phyloP scores from a whole-genome alignment of 345 rosid species.

The Populus nigra region DNA sequence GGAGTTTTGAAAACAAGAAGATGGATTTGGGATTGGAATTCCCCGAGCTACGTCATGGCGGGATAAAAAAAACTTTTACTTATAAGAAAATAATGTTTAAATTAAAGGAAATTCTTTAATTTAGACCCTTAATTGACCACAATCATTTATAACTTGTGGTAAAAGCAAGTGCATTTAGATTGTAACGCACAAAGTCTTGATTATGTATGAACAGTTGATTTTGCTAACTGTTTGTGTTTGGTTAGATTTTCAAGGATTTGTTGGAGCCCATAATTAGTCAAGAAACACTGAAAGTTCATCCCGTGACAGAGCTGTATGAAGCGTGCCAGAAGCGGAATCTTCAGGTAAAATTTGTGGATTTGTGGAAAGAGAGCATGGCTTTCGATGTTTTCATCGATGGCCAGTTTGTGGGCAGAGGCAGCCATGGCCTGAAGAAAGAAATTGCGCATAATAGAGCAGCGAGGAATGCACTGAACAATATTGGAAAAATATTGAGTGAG shows the following conservation, averaged over 20 bases:
- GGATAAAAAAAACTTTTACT: no score
- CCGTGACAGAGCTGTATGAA: conserved; percentile 47
- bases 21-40: no score
- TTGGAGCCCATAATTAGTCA: conserved; percentile 52
- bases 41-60: no score
- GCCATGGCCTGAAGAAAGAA: conserved; percentile 42
- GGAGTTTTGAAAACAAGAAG: neutral
- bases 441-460: conserved; percentile 61
- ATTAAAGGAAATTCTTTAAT: no score
- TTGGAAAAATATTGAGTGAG: conserved; percentile 12
- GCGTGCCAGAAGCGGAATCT: conserved; percentile 56
- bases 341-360: conserved; percentile 43
- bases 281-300: conserved; percentile 39
- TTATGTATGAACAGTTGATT: no score
- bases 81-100: no score
- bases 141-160: no score
- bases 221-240: neutral
- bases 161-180: no score
- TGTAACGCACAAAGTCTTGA: no score
- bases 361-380: conserved; percentile 37
- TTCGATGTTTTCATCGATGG: conserved; percentile 42
- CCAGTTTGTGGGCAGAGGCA: conserved; percentile 39
- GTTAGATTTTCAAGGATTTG: conserved; percentile 48
- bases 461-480: conserved; percentile 49
- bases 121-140: no score